Percentiles rank a stretch among this genome's conserved stretches.
Evolutionary conservation across 1,284 basidiomycete species (phyloP).

Genomic region (Ceratobasidium sp.): DNA sequence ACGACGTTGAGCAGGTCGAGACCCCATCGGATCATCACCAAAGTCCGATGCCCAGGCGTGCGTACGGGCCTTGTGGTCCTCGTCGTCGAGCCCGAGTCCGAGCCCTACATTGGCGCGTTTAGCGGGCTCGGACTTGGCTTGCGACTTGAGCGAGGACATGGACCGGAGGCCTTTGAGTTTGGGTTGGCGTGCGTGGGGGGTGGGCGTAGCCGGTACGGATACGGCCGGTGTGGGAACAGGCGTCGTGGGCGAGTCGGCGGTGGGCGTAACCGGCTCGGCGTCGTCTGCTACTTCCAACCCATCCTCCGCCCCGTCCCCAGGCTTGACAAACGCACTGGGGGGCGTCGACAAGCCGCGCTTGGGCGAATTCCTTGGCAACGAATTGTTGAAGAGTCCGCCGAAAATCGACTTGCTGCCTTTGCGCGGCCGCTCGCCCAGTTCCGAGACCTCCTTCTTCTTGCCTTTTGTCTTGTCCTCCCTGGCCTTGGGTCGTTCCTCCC

Average conservation of each 20-base stretch:
- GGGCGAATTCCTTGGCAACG: constrained; percentile 1
- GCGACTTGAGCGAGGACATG: constrained; percentile 66
- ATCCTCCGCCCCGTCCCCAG: neutral
- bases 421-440: neutral
- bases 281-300: neutral
- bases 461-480: neutral
- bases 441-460: neutral
- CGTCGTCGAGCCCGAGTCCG: constrained; percentile 32
- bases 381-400: constrained; percentile 23
- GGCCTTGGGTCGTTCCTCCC: neutral
- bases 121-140: constrained; percentile 20
- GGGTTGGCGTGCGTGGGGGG: constrained; percentile 50
- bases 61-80: constrained; percentile 20
- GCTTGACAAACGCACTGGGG: neutral
- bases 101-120: constrained; percentile 26
- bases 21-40: constrained; percentile 4
- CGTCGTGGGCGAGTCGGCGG: neutral
- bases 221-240: constrained; percentile 19
- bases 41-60: constrained; percentile 35
- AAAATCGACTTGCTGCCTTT: constrained; percentile 34
- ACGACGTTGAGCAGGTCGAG: constrained; percentile 2
- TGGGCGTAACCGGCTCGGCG: neutral
- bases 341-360: constrained; percentile 25
- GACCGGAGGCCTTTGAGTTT: constrained; percentile 75
- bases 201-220: constrained; percentile 2